These are phyloP conservation scores for Naganishia friedmannii DNA, from an alignment of 768 basidiomycete species.

Conservation along the genomic window DNA sequence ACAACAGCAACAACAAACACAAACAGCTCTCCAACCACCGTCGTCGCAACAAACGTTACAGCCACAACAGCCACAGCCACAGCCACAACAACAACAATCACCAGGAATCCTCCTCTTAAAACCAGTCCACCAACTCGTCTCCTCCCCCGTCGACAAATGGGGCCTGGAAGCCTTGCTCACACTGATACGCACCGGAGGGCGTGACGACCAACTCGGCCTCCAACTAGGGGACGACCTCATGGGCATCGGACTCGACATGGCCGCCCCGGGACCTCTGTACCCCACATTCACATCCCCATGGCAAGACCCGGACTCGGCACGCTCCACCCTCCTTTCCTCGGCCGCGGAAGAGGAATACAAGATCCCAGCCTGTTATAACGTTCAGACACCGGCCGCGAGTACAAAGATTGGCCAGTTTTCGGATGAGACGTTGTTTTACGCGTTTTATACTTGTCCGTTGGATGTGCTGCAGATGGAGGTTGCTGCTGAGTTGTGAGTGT, in stretches of 20 bases:
- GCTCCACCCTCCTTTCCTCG: constrained; percentile 59
- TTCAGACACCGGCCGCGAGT: constrained; percentile 74
- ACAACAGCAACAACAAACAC: constrained; percentile 2
- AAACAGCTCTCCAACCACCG: neutral
- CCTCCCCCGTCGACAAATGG: constrained; percentile 92
- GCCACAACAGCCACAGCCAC: constrained; percentile 19
- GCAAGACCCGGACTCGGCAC: constrained; percentile 73
- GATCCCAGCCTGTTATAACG: constrained; percentile 86
- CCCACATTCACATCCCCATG: constrained; percentile 94
- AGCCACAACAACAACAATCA: constrained; percentile 36
- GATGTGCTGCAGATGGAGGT: constrained; percentile 85
- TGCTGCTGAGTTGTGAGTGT: constrained; percentile 85
- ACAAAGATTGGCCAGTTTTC: constrained; percentile 61
- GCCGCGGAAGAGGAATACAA: constrained; percentile 84
- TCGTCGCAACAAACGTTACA: constrained; percentile 4
- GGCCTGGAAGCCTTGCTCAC: constrained; percentile 75
- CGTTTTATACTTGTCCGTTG: constrained; percentile 91
- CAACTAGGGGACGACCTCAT: constrained; percentile 87
- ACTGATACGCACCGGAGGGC: constrained; percentile 55
- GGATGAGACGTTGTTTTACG: constrained; percentile 95
- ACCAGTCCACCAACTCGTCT: constrained; percentile 87
- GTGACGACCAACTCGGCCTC: constrained; percentile 50
- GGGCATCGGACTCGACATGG: constrained; percentile 87
- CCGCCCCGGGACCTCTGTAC: constrained; percentile 75
- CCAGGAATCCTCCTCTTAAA: constrained; percentile 25